These are phyloP conservation scores for Kazachstania bromeliacearum DNA, from an alignment of 805 yeast genomes.

Conservation along the genomic window DNA sequence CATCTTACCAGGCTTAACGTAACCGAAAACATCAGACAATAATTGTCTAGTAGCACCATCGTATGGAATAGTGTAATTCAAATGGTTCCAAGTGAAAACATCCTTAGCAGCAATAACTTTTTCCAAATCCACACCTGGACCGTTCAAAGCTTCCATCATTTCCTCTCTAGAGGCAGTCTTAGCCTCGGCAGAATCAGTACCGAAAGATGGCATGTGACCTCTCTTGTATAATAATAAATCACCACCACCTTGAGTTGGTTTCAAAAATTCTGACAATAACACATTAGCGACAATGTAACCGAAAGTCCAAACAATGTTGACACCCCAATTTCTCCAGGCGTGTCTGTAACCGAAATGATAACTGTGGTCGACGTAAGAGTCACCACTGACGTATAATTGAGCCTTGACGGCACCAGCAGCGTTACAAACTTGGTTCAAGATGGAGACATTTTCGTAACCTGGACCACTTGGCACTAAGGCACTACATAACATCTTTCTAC, in stretches of 20 bases:
- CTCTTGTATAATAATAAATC: conserved; percentile 37
- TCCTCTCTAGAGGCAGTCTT: conserved; percentile 32
- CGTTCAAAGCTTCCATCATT: conserved; percentile 31
- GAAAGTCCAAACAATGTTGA: conserved; percentile 39
- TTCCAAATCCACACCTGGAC: conserved; percentile 26
- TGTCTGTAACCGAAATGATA: conserved; percentile 38
- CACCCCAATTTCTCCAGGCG: conserved; percentile 58
- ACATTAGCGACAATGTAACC: conserved; percentile 30
- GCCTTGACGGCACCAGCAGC: conserved; percentile 44
- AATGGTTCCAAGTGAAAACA: conserved; percentile 65
- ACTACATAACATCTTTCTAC: conserved; percentile 43
- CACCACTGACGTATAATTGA: conserved; percentile 40
- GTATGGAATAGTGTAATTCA: conserved; percentile 55
- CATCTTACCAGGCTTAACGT: conserved; percentile 71
- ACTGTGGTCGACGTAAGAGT: conserved; percentile 32
- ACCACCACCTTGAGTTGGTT: conserved; percentile 33
- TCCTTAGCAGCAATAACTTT: conserved; percentile 33
- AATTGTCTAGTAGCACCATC: conserved; percentile 51
- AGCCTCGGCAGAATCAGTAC: conserved; percentile 30
- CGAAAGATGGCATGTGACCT: conserved; percentile 32
- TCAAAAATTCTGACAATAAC: conserved; percentile 31
- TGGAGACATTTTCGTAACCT: conserved; percentile 37
- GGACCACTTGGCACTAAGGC: conserved; percentile 45
- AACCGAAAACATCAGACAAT: conserved; percentile 51
- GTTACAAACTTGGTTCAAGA: conserved; percentile 40